Base-by-base conservation (phyloP, 139 green algal genomes). In the Tetratostichococcus sp. region DNA sequence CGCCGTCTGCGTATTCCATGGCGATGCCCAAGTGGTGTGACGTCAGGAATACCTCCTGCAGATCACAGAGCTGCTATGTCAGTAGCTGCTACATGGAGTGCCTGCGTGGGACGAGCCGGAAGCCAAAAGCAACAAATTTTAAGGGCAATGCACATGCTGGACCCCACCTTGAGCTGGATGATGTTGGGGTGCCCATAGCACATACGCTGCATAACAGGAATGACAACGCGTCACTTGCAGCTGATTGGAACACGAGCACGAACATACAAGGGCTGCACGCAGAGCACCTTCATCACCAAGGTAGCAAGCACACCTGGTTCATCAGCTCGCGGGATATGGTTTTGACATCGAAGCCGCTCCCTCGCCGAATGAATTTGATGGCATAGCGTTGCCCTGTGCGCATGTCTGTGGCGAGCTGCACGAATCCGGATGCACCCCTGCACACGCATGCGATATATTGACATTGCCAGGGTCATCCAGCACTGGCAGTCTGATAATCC, bases 401-500 rank as follows among this genome's bases (percentile, higher is more conserved):
- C 42, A 81, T 65, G 69, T 95, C 89, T 19, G 84, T 30, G 17
- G 89, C 91, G n/a, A 97, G 78, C 58, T 93, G 81, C 4, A 97
- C 92, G 22, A 95, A 93, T 19, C 94, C 94, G 82, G 98, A 98
- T 1, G 91, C 94, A 11, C 94, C 94, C 23, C 73, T 80, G 50
- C 50, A 17, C 11, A n/a, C n/a, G n/a, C n/a, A n/a, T n/a, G n/a
- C n/a, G n/a, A n/a, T n/a, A n/a, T n/a, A n/a, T n/a, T n/a, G n/a
- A n/a, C n/a, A n/a, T n/a, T n/a, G n/a, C n/a, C n/a, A n/a, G n/a
- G n/a, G n/a, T n/a, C n/a, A n/a, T n/a, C n/a, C n/a, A n/a, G n/a
- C n/a, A n/a, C n/a, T n/a, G n/a, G n/a, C n/a, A n/a, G n/a, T n/a
- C n/a, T n/a, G n/a, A n/a, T n/a, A n/a, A n/a, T n/a, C n/a, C n/a